phyloP scores from a whole-genome alignment of 1,139 yeast species.

The Candida labiduridarum region DNA sequence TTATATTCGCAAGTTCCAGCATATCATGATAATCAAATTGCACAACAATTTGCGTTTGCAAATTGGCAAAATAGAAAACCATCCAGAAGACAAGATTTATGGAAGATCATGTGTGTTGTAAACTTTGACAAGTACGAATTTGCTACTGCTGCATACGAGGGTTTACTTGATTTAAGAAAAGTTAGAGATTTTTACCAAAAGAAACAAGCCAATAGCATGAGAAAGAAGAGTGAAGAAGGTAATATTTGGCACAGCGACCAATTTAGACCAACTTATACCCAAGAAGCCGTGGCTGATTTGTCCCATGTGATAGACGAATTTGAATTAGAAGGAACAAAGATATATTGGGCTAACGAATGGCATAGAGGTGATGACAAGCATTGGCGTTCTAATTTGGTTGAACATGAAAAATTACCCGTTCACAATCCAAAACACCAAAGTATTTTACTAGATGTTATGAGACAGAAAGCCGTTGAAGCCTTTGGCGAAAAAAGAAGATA shows the following conservation, averaged over 20 bases:
- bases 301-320: conserved; percentile 70
- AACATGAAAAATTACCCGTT: conserved; percentile 61
- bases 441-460: conserved; percentile 61
- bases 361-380: conserved; percentile 73
- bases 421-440: conserved; percentile 67
- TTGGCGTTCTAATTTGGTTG: conserved; percentile 61
- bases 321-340: conserved; percentile 48
- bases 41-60: conserved; percentile 71
- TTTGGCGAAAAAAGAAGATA: conserved; percentile 27
- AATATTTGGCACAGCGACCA: conserved; percentile 86
- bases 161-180: conserved; percentile 71
- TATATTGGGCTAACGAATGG: conserved; percentile 87
- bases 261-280: conserved; percentile 86
- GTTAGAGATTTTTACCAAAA: conserved; percentile 65
- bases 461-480: conserved; percentile 42
- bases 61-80: conserved; percentile 91
- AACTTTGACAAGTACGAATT: conserved; percentile 63
- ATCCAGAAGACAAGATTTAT: conserved; percentile 74
- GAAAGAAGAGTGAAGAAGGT: conserved; percentile 76
- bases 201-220: conserved; percentile 64
- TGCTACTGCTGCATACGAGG: conserved; percentile 76
- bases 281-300: conserved; percentile 90
- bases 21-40: conserved; percentile 69
- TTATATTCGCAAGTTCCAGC: conserved; percentile 84
- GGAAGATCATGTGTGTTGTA: conserved; percentile 91